Base-by-base conservation (phyloP, 495 filamentous ascomycete species). In the Trichoderma parareesei region DNA sequence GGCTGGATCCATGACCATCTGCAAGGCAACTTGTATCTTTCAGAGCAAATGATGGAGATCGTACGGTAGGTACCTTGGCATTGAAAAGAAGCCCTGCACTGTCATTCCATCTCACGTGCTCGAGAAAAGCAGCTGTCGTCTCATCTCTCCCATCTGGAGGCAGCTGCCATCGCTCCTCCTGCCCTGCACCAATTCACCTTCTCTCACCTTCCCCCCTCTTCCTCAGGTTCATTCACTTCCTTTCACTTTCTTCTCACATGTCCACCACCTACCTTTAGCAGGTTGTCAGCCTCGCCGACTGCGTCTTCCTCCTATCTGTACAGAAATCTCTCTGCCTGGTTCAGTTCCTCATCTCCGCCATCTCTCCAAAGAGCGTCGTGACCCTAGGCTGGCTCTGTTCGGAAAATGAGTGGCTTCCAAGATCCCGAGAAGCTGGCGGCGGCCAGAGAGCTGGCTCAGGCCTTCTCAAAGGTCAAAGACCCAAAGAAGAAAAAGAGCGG, bases 371-470 rank as follows among this genome's bases (percentile, higher is more conserved):
- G 1, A 27, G 27, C 27, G 27, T 27, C 2, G 27, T 7, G 11
- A 41, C 40, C 40, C 1, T 6, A 41, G 40, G 40, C 40, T 27
- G 40, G 40, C 40, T n/a, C 14, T 38, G 27, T 38, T 38, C 11
- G 57, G 35, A 38, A 37, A 61, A 61, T 41, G 38, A 43, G 60
- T 14, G 60, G 60, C 18, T 61, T 38, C 33, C n/a, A 42, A 16
- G 60, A 61, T 7, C 37, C 60, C 0, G 60, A 61, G 38, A 61
- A 41, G 16, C 16, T 61, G 7, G n/a, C 7, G 18, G 60, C 60
- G 3, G 60, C 60, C 11, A 41, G 35, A 5, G 60, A 61, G 60
- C 60, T 61, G 16, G 60, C 60, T 27, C 18, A 37, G 35, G 42
- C 38, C 13, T 61, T 61, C 33, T 33, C 27, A 37, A 33, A 14